phyloP scores from a whole-genome alignment of 1,284 basidiomycete genomes.

The Heterobasidion parviporum region DNA sequence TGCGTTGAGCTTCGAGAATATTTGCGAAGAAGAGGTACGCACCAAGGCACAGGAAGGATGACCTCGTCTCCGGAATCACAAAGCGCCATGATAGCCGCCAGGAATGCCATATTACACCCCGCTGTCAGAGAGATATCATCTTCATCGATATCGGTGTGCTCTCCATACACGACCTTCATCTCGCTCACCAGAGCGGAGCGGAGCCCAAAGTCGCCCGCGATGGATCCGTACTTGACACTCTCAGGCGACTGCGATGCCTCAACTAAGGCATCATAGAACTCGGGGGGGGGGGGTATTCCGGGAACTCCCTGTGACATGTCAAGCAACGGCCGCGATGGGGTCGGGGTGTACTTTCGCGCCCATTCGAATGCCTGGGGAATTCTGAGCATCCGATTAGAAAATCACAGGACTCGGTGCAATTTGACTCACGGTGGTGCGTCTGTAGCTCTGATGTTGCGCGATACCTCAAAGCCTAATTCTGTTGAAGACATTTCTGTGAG shows the following conservation, averaged over 20 bases:
- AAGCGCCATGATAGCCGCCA: slow-evolving; percentile 54
- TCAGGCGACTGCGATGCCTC: slow-evolving; percentile 33
- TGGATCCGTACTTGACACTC: slow-evolving; percentile 43
- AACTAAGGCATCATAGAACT: slow-evolving; percentile 45
- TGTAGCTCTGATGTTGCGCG: not conserved
- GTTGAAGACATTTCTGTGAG: too few species aligned
- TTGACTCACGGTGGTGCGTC: not conserved
- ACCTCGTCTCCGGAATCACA: slow-evolving; percentile 70
- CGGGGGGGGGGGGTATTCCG: slow-evolving; percentile 50
- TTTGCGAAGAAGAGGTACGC: slow-evolving; percentile 4
- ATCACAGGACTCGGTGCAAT: not conserved
- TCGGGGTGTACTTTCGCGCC: slow-evolving; percentile 42
- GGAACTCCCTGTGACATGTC: slow-evolving; percentile 79
- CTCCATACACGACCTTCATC: slow-evolving; percentile 56
- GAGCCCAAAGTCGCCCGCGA: slow-evolving; percentile 55
- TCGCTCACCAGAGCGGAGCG: slow-evolving; percentile 55
- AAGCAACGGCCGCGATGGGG: slow-evolving; percentile 42
- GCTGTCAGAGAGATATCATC: slow-evolving; percentile 59
- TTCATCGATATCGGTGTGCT: slow-evolving; percentile 34
- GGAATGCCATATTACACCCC: slow-evolving; percentile 69
- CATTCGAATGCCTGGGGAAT: slow-evolving; percentile 67
- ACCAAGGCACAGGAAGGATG: slow-evolving; percentile 77
- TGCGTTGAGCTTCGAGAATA: not conserved
- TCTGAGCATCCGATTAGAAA: slow-evolving; percentile 25
- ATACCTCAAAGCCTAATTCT: not conserved